These are phyloP conservation scores for Drechslera avenae DNA, from an alignment of 2,329 filamentous ascomycete genomes.

Conservation along the genomic window DNA sequence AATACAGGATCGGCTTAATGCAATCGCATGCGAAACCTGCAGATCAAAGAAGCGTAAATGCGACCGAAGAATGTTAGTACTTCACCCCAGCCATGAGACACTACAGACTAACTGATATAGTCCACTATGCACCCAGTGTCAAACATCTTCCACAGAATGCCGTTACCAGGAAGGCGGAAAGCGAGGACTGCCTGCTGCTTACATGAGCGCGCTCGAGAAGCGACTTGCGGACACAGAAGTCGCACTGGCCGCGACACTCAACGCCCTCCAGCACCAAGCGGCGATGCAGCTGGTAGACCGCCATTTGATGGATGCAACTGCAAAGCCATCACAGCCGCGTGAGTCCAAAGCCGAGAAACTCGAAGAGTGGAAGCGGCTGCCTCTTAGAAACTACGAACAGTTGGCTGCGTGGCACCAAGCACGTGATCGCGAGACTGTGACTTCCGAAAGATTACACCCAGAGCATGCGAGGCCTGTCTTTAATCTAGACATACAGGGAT, in stretches of 20 bases:
- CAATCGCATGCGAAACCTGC: slow-evolving; percentile 36
- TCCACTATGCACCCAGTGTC: slow-evolving; percentile 34
- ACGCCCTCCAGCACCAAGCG: slow-evolving; percentile 12
- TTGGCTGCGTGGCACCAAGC: slow-evolving; percentile 27
- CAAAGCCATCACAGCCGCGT: not conserved
- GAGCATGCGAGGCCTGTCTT: not conserved
- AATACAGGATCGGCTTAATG: slow-evolving; percentile 15
- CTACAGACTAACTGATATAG: slow-evolving; percentile 12
- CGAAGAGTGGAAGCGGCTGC: slow-evolving; percentile 31
- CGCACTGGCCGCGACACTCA: slow-evolving; percentile 25
- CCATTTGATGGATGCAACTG: not conserved
- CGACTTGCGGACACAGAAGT: slow-evolving; percentile 33
- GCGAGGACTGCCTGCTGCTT: slow-evolving; percentile 32
- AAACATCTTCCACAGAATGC: slow-evolving; percentile 17
- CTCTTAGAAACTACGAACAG: slow-evolving; percentile 27
- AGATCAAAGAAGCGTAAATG: slow-evolving; percentile 38
- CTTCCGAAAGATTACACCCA: slow-evolving; percentile 1
- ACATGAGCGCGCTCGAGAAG: slow-evolving; percentile 31
- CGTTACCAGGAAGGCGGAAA: slow-evolving; percentile 35
- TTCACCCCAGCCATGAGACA: not conserved
- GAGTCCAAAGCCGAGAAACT: slow-evolving; percentile 31
- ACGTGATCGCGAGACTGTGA: slow-evolving; percentile 13
- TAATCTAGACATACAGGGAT: not conserved
- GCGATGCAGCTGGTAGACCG: not conserved
- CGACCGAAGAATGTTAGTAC: slow-evolving; percentile 30